phyloP scores from a whole-genome alignment of 1,284 basidiomycete genomes.

The Anthracocystis panici-leucophaei region DNA sequence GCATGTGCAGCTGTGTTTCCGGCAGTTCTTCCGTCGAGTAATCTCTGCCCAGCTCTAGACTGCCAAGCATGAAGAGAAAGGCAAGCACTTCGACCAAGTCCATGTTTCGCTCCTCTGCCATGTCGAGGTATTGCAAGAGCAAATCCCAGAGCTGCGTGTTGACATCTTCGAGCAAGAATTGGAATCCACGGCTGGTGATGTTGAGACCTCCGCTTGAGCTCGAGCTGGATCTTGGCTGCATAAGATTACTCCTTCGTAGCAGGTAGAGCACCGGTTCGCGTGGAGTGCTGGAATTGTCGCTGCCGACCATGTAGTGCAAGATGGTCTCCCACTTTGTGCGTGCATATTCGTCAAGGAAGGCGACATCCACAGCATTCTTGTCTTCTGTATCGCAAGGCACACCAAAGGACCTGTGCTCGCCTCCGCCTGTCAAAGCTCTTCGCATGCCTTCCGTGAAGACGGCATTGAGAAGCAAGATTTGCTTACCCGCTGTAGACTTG shows the following conservation, averaged over 20 bases:
- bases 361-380: slow-evolving; percentile 73
- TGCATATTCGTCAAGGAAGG: slow-evolving; percentile 84
- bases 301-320: slow-evolving; percentile 98
- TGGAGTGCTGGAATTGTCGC: slow-evolving; percentile 79
- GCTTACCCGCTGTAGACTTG: slow-evolving; percentile 26
- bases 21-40: slow-evolving; percentile 88
- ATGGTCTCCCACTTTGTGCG: slow-evolving; percentile 97
- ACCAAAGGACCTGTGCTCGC: slow-evolving; percentile 90
- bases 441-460: slow-evolving; percentile 70
- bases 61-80: slow-evolving; percentile 79
- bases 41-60: slow-evolving; percentile 62
- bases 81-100: slow-evolving; percentile 93
- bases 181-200: slow-evolving; percentile 96
- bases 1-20: slow-evolving; percentile 83
- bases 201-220: slow-evolving; percentile 66
- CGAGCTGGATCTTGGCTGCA: slow-evolving; percentile 71
- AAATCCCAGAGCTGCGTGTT: slow-evolving; percentile 98
- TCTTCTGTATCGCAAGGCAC: slow-evolving; percentile 75
- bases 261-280: slow-evolving; percentile 85
- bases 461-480: slow-evolving; percentile 70
- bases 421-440: slow-evolving; percentile 73
- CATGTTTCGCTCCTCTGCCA: slow-evolving; percentile 72
- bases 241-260: slow-evolving; percentile 85
- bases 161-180: slow-evolving; percentile 95
- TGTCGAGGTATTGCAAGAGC: slow-evolving; percentile 80